These are phyloP conservation scores for Proteromonas lacertae DNA, from an alignment of 352 stramenopile species.

Conservation along the genomic window DNA sequence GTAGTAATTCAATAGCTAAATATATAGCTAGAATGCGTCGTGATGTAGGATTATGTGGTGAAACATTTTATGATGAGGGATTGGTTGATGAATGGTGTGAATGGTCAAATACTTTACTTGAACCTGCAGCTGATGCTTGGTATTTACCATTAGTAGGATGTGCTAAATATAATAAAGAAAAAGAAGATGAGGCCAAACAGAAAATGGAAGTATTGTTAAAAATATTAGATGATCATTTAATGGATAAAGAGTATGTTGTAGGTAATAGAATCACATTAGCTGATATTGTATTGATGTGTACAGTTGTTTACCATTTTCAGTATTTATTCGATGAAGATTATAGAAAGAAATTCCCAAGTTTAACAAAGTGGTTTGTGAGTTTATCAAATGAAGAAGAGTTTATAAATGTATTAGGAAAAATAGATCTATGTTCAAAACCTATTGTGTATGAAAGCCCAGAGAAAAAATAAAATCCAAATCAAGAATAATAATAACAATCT, in stretches of 20 bases:
- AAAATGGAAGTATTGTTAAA: too few relatives aligned
- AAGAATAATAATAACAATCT: too few relatives aligned
- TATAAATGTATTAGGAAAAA: slow-evolving; percentile 42
- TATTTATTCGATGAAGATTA: slow-evolving; percentile 46
- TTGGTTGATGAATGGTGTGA: slow-evolving; percentile 67
- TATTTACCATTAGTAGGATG: slow-evolving; percentile 46
- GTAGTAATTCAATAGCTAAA: slow-evolving; percentile 52
- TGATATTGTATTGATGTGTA: slow-evolving; percentile 41
- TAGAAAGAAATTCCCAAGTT: slow-evolving; percentile 35
- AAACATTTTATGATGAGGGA: slow-evolving; percentile 45
- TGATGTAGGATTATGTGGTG: slow-evolving; percentile 43
- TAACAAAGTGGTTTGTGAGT: slow-evolving; percentile 54
- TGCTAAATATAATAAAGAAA: slow-evolving; percentile 26
- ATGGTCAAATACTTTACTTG: slow-evolving; percentile 46
- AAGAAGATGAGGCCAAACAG: slow-evolving; percentile 41
- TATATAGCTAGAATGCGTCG: slow-evolving; percentile 46
- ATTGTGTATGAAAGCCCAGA: too few relatives aligned
- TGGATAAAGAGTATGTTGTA: slow-evolving; percentile 52
- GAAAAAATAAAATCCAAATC: too few relatives aligned
- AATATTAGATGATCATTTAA: slow-evolving; percentile 42
- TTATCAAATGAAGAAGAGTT: slow-evolving; percentile 69
- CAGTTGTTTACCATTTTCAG: slow-evolving; percentile 70
- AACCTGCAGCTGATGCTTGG: slow-evolving; percentile 42
- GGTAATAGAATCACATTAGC: slow-evolving; percentile 55
- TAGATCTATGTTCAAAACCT: too few relatives aligned